Percentiles rank a stretch among this genome's conserved stretches.
Conservation (phyloP, 208 protist species). For the Leishmania major region DNA sequence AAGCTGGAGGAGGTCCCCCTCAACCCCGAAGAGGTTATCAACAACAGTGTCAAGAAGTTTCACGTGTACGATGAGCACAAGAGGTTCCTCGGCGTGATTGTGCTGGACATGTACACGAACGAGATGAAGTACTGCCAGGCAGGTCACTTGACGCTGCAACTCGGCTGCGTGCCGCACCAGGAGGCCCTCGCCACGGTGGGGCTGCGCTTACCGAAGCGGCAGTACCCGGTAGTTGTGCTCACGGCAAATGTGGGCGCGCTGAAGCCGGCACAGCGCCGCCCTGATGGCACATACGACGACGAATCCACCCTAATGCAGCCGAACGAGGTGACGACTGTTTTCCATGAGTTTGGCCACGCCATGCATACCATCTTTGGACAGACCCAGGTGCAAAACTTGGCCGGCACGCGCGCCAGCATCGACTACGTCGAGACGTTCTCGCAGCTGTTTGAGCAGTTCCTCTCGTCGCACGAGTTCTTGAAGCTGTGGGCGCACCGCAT, state of each 20-base stretch:
- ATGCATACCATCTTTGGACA: slow-evolving; percentile 95
- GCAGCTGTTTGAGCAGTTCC: slow-evolving; percentile 94
- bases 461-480: slow-evolving; percentile 91
- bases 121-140: slow-evolving; percentile 90
- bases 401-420: slow-evolving; percentile 91
- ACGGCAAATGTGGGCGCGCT: slow-evolving; percentile 84
- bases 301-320: slow-evolving; percentile 86
- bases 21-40: slow-evolving; percentile 78
- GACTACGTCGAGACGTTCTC: slow-evolving; percentile 95
- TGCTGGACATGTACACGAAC: slow-evolving; percentile 91
- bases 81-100: slow-evolving; percentile 89
- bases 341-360: slow-evolving; percentile 95
- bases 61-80: slow-evolving; percentile 85
- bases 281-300: slow-evolving; percentile 77
- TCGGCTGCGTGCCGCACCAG: slow-evolving; percentile 84
- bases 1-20: slow-evolving; percentile 79
- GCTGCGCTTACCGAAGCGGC: slow-evolving; percentile 75
- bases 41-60: slow-evolving; percentile 85
- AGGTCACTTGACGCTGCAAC: slow-evolving; percentile 90
- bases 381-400: slow-evolving; percentile 91
- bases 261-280: slow-evolving; percentile 33
- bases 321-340: slow-evolving; percentile 91
- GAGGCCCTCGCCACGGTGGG: slow-evolving; percentile 76
- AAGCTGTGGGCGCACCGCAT: slow-evolving; percentile 88
- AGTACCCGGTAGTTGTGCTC: slow-evolving; percentile 93